Percentiles rank a stretch among this genome's conserved stretches.
Evolutionary conservation across 495 filamentous ascomycete species (phyloP).

Genomic region (Penicillium soppii): DNA sequence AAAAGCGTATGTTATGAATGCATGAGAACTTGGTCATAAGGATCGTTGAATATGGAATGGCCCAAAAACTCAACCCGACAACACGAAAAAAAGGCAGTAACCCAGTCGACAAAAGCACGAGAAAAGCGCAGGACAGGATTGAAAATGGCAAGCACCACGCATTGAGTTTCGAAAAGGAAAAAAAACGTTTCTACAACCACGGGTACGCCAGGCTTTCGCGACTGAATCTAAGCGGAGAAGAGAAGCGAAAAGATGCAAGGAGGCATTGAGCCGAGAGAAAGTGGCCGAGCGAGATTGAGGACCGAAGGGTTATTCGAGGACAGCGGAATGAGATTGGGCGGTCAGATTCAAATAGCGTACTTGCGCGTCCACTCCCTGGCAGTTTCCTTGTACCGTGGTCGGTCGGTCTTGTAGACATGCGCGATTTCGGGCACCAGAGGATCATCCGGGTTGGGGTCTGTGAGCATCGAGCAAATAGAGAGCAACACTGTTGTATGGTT

Average conservation of each 20-base stretch:
- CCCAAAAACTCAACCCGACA: constrained; percentile 22
- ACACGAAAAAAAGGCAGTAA: constrained; percentile 11
- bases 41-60: constrained; percentile 45
- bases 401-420: constrained; percentile 99
- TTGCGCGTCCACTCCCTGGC: constrained; percentile 98
- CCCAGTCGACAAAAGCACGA: constrained; percentile 9
- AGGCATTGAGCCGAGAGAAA: constrained; percentile 21
- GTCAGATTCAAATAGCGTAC: constrained; percentile 72
- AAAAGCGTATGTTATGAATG: constrained; percentile 43
- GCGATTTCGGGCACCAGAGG: constrained; percentile 98
- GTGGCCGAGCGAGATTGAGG: constrained; percentile 8
- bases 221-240: constrained; percentile 27
- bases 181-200: constrained; percentile 43
- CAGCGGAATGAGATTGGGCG: constrained; percentile 17
- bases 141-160: constrained; percentile 1
- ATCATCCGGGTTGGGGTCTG: constrained; percentile 98
- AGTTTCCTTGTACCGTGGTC: constrained; percentile 89
- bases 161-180: constrained; percentile 13
- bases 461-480: constrained; percentile 99
- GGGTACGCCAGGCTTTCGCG: constrained; percentile 45
- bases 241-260: constrained; percentile 35
- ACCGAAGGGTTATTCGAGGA: constrained; percentile 8
- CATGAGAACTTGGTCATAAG: constrained; percentile 44
- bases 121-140: background rate
- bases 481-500: constrained; percentile 68